Percentiles rank a stretch among this genome's conserved stretches.
These are phyloP conservation scores for Fistulinella cinereoalba DNA, from an alignment of 1,284 basidiomycete genomes.

Conservation along the genomic window DNA sequence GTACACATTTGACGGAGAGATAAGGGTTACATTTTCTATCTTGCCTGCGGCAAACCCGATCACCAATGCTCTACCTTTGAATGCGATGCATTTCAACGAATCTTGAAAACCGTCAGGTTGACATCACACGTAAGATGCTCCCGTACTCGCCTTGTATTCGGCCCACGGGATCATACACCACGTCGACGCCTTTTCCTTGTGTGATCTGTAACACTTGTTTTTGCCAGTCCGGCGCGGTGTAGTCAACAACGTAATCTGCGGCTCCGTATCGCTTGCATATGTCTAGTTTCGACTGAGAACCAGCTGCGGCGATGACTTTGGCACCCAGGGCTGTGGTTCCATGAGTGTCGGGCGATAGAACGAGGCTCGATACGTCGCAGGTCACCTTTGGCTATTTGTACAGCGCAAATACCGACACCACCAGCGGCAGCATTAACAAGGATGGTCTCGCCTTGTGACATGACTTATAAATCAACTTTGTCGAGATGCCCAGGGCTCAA, in stretches of 20 bases:
- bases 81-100: slow-evolving; percentile 87
- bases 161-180: slow-evolving; percentile 90
- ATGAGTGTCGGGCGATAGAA: not conserved
- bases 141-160: slow-evolving; percentile 56
- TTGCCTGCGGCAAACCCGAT: slow-evolving; percentile 88
- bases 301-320: slow-evolving; percentile 77
- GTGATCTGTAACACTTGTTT: slow-evolving; percentile 74
- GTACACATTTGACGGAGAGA: not conserved
- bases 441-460: slow-evolving; percentile 73
- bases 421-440: slow-evolving; percentile 88
- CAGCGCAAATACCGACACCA: slow-evolving; percentile 89
- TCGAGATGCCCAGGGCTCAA: not conserved
- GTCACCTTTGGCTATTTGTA: slow-evolving; percentile 84
- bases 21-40: slow-evolving; percentile 77
- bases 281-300: slow-evolving; percentile 66
- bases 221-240: slow-evolving; percentile 69
- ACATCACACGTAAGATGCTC: not conserved
- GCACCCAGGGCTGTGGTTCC: slow-evolving; percentile 60
- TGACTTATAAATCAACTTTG: slow-evolving; percentile 11
- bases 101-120: slow-evolving; percentile 36
- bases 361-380: not conserved
- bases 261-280: slow-evolving; percentile 66
- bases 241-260: slow-evolving; percentile 70
- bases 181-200: slow-evolving; percentile 78
- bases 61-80: slow-evolving; percentile 89